Evolutionary conservation across 176 grass and related monocot genomes (phyloP), one percentile per base, ranked within the genome.

Genomic region (Carex parvula): DNA sequence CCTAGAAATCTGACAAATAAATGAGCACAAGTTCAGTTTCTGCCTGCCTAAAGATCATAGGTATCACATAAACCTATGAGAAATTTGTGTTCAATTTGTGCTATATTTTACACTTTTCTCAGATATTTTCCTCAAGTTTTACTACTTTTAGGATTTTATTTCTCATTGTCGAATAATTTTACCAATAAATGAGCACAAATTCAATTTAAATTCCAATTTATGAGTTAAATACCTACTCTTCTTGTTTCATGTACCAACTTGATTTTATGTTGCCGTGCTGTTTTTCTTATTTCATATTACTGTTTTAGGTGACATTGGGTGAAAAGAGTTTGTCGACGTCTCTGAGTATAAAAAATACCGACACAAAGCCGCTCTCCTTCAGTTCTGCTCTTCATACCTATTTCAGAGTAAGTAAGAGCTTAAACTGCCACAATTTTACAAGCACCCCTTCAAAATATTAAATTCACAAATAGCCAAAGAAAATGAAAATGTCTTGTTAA

Each of bases 381-480:
- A 98, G 82, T 84, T 90, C 92, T 39, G 95, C 95, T 8, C 89
- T 98, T 69, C 95, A 98, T 85, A 98, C 88, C 54, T 98, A 98
- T 81, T 95, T 98, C 83, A 17, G 41, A 86, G 95, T 98, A 90
- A 95, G 92, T 98, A 90, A 95, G 95, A 90, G 70, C 15, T 70
- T 88, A 11, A 39, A 79, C 46, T 41, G 41, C 56, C 21, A 57
- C 32, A 56, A 32, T 14, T 54, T 77, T 21, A 77, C 14, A 13
- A 11, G 12, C 15, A 75, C 20, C 46, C 4, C 20, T 71, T 71
- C 37, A 48, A 21, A 42, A 76, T 26, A 41, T 16, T 37, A 17
- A 69, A 17, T 18, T 39, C 32, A 41, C 14, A 15, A 74, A 24
- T 22, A 52, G 9, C 21, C 46, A 32, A 76, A 1, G 13, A 72